Base-by-base conservation (phyloP, 163 green algal species). In the Prototheca wickerhamii region DNA sequence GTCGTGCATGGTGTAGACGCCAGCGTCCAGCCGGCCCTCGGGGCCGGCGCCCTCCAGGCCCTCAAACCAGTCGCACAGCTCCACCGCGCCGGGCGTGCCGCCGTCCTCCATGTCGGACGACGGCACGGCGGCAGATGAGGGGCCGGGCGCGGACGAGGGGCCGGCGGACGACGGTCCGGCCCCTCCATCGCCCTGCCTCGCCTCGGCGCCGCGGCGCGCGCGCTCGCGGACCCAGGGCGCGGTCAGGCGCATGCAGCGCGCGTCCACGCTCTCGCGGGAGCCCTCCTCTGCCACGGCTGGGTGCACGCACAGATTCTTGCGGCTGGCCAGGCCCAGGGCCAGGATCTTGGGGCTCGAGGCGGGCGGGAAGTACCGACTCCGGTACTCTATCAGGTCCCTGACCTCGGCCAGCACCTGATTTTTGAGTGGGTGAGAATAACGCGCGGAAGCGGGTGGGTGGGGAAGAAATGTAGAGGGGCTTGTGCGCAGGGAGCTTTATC, bases 251-350 rank as follows among this genome's bases (percentile, higher is more conserved):
- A 92, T 79, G 81, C 93, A 99, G 53, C 81, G 79, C 10, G 89
- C 84, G 64, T 98, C 93, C 40, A 97, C 92, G 54, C 78, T 89
- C 75, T 99, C 93, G 17, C 93, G 74, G 0, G 82, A 91, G 0
- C 86, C 87, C 76, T 96, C 93, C 61, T 96, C 90, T 88, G 75
- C 61, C 17, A 97, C 92, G 18, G 31, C 58, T 0, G 87, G 86
- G 75, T 98, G 82, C 3, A 98, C 82, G 80, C 92, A 99, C 52
- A 99, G 87, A 78, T 99, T 99, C 66, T 97, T 98, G 34, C 93
- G 72, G 25, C 82, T 93, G 66, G 68, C 87, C 21, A 99, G 81
- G 4, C 93, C 93, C 46, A 98, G 74, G 8, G 93, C 93, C 65
- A 99, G 70, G 50, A 98, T 94, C 21, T 82, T 65, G 3, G 83